A percentile compares a stretch with the other conserved stretches of the same genome.
phyloP scores from a whole-genome alignment of 139 green algal genomes.

The Asterochloris erici region DNA sequence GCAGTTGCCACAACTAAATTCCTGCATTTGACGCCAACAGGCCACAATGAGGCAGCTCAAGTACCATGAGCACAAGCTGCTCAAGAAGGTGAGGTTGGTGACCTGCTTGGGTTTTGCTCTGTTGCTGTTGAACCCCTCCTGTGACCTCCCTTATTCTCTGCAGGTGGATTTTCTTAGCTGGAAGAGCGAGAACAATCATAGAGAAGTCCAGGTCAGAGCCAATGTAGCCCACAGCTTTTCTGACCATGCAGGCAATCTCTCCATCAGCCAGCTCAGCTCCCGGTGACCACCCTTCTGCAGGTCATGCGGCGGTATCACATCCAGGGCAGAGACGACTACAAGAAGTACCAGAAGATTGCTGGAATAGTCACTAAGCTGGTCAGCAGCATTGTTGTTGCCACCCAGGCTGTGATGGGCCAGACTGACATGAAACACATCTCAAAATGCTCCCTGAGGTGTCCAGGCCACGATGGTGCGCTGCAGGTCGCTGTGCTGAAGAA shows the following conservation, averaged over 20 bases:
- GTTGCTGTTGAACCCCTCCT: too few species aligned
- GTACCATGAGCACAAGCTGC: constrained; percentile 94
- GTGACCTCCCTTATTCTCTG: too few species aligned
- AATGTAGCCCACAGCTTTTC: neutral
- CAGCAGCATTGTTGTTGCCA: constrained; percentile 29
- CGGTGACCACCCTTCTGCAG: constrained; percentile 37
- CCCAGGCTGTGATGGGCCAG: neutral
- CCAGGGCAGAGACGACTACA: constrained; percentile 97
- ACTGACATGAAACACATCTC: too few species aligned
- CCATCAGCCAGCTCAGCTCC: neutral
- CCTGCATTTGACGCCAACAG: too few species aligned
- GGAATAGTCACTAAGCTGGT: constrained; percentile 89
- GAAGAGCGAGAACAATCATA: constrained; percentile 90
- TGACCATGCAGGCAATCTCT: neutral
- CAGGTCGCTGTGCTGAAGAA: constrained; percentile 50
- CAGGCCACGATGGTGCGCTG: too few species aligned
- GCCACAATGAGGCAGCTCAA: constrained; percentile 90
- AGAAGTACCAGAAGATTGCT: constrained; percentile 87
- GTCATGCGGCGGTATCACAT: constrained; percentile 97
- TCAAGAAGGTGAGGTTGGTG: constrained; percentile 73
- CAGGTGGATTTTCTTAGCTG: constrained; percentile 95
- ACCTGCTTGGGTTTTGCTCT: too few species aligned
- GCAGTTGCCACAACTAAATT: too few species aligned
- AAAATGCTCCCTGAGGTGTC: too few species aligned
- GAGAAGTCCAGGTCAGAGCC: constrained; percentile 78